These are phyloP conservation scores for Cyclostephanos tholiformis DNA, from an alignment of 108 stramenopile genomes.

Conservation along the genomic window DNA sequence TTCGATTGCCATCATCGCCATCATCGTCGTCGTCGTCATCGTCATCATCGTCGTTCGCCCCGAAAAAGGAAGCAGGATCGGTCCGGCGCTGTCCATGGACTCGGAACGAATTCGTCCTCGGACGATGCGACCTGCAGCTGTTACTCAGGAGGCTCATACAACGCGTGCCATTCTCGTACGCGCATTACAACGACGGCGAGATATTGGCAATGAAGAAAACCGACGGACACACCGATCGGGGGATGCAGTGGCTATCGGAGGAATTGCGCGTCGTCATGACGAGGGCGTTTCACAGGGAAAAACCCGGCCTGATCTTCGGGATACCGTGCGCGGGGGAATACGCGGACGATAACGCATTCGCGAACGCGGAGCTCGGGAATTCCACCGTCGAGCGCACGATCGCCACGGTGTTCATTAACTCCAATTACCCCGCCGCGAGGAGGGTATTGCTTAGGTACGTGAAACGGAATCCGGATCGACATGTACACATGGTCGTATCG, in stretches of 20 bases:
- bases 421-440: too few relatives aligned
- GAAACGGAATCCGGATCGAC: slow-evolving; percentile 2
- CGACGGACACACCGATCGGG: slow-evolving; percentile 2
- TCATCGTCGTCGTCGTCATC: too few relatives aligned
- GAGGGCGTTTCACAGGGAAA: background rate
- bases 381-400: too few relatives aligned
- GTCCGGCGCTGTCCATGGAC: background rate
- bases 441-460: too few relatives aligned
- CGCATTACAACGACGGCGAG: slow-evolving; percentile 9
- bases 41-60: too few relatives aligned
- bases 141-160: background rate
- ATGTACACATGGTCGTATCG: slow-evolving; percentile 7
- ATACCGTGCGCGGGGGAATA: background rate
- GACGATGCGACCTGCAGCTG: background rate
- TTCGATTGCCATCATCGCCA: too few relatives aligned
- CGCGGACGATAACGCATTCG: background rate
- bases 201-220: background rate
- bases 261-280: background rate
- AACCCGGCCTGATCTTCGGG: background rate
- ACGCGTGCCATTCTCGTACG: slow-evolving; percentile 2
- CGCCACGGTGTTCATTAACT: too few relatives aligned
- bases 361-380: background rate
- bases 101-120: background rate
- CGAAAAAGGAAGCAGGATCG: too few relatives aligned
- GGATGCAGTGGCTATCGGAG: background rate